A percentile compares a stretch with the other conserved stretches of the same genome.
phyloP scores from a whole-genome alignment of 2,329 filamentous ascomycete species.

The Apiospora rasikravindrae region DNA sequence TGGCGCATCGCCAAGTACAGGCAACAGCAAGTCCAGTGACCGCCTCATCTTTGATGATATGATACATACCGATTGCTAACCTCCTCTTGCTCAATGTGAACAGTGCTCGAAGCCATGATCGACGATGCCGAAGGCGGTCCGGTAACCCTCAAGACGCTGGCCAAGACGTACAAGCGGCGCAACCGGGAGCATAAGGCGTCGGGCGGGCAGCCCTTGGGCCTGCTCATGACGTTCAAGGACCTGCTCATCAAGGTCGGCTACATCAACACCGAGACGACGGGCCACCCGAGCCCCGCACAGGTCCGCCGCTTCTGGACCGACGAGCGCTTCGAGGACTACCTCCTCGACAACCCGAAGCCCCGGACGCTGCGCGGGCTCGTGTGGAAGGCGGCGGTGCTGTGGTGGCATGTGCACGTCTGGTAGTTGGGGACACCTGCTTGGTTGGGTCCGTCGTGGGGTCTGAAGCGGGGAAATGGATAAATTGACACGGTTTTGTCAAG shows the following conservation, averaged over 20 bases:
- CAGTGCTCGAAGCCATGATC: constrained; percentile 38
- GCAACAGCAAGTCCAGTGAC: too few relatives aligned
- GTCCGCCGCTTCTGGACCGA: constrained; percentile 36
- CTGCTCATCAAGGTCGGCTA: constrained; percentile 35
- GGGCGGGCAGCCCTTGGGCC: constrained; percentile 31
- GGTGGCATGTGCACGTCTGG: constrained; percentile 11
- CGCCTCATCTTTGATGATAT: too few relatives aligned
- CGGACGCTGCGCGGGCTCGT: constrained; percentile 10
- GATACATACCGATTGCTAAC: background rate
- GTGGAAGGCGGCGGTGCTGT: background rate
- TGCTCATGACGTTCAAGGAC: constrained; percentile 36
- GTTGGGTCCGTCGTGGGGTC: background rate
- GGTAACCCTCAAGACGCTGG: constrained; percentile 35
- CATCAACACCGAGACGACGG: constrained; percentile 33
- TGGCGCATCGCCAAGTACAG: too few relatives aligned
- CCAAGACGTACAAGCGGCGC: constrained; percentile 36
- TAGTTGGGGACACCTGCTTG: background rate
- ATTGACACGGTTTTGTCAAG: background rate
- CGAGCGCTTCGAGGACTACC: constrained; percentile 38
- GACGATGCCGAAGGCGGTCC: constrained; percentile 38
- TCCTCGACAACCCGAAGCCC: constrained; percentile 32
- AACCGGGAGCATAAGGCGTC: constrained; percentile 34
- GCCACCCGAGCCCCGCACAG: constrained; percentile 31
- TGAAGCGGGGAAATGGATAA: background rate
- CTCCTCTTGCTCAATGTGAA: background rate